Base-by-base conservation (phyloP, 169 alveolate species). In the Gregarina niphandrodes region DNA sequence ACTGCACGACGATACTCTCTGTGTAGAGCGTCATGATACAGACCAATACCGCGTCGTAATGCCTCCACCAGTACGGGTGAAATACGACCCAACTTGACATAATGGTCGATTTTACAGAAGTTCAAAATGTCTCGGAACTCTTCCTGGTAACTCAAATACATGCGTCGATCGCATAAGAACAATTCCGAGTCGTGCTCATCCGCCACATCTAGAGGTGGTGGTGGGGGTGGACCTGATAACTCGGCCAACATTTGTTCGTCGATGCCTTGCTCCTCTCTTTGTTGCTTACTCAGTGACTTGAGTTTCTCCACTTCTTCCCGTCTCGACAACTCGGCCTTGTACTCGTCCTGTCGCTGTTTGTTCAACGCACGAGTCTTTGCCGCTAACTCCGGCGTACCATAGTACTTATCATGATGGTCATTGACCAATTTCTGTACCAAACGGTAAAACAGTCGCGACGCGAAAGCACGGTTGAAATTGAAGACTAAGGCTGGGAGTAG, bases 151-250 rank as follows among this genome's bases (percentile, higher is more conserved):
- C n/a, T n/a, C n/a, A n/a, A n/a, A n/a, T n/a, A n/a, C n/a, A n/a
- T n/a, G n/a, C n/a, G n/a, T n/a, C n/a, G n/a, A n/a, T n/a, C n/a
- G n/a, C n/a, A n/a, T n/a, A 68, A 72, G 45, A 62, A 58, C 34
- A 72, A 75, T 22, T 75, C 86, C 23, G 73, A 68, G 61, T 71
- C 83, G 46, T 72, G 65, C 24, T 75, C 86, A 28, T 75, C 79
- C 6, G 86, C 65, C 19, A 75, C 67, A 41, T 75, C 82, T 1
- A 57, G 54, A 0, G 86, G 86, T 11, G 66, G 76, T 32, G 49
- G 59, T 12, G 78, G 81, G 7, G 17, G 42, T 9, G 9, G 26
- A n/a, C 19, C 43, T 19, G 17, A 1, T 0, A 15, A 1, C 13
- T 26, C 43, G 19, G n/a, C n/a, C n/a, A 64, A 19, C 36, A 67